Percentiles rank a stretch among this genome's conserved stretches.
Evolutionary conservation across 441 rosid genomes (phyloP).

Genomic region (Gossypium davidsonii): DNA sequence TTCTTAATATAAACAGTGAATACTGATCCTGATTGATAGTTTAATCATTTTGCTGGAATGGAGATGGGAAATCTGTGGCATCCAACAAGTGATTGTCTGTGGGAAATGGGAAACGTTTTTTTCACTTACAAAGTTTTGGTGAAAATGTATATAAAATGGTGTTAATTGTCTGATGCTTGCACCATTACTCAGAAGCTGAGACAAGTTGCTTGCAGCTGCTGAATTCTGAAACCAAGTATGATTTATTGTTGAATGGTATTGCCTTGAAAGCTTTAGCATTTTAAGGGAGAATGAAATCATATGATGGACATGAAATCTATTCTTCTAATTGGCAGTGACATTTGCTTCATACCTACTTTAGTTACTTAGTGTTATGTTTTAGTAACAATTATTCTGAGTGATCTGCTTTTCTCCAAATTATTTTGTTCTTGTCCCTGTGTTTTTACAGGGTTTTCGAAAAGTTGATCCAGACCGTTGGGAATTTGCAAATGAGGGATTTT

Average conservation of each 20-base stretch:
- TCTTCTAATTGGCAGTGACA: neutral
- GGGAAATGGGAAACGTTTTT: no score
- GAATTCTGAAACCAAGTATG: neutral
- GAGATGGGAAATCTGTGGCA: no score
- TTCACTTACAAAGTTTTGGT: no score
- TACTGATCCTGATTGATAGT: neutral
- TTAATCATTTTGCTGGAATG: neutral
- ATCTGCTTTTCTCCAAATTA: neutral
- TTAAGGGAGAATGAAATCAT: neutral
- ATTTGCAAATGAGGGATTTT: slow-evolving; percentile 84
- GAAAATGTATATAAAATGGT: neutral
- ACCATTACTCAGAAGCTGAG: neutral
- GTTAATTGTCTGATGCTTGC: neutral
- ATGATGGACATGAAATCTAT: neutral
- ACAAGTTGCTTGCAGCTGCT: neutral
- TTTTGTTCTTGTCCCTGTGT: slow-evolving; percentile 13
- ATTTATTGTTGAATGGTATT: neutral
- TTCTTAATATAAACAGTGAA: neutral
- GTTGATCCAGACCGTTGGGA: slow-evolving; percentile 96
- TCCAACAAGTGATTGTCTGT: no score
- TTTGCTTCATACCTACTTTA: neutral
- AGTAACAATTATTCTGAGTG: neutral
- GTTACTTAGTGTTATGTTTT: neutral
- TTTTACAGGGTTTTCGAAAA: slow-evolving; percentile 81
- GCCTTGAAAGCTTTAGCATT: neutral